A percentile compares a stretch with the other conserved stretches of the same genome.
Conservation (phyloP, 2,329 filamentous ascomycete species). For the Beauveria caledonica region DNA sequence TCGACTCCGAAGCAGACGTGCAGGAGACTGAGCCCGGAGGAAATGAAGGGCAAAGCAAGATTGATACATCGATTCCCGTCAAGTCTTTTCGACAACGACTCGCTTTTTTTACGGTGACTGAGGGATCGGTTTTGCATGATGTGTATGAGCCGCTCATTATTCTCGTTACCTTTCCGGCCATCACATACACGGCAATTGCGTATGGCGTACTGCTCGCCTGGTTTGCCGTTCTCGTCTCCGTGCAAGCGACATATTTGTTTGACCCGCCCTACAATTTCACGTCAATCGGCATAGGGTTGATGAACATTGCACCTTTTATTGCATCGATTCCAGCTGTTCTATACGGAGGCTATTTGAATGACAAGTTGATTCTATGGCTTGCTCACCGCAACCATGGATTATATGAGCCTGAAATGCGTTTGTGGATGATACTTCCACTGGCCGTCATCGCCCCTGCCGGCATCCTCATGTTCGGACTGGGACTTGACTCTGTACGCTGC, state of each 20-base stretch:
- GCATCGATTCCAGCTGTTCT: constrained; percentile 29
- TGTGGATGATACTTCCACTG: constrained; percentile 22
- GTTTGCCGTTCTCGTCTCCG: constrained; percentile 21
- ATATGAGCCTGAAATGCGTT: constrained; percentile 35
- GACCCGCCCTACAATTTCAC: constrained; percentile 24
- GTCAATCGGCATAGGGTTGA: constrained; percentile 18
- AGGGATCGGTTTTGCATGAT: constrained; percentile 10
- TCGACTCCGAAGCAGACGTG: neutral
- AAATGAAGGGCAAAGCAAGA: constrained; percentile 24
- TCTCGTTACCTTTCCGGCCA: constrained; percentile 21
- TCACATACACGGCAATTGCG: constrained; percentile 30
- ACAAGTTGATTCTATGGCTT: constrained; percentile 28
- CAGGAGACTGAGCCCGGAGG: constrained; percentile 9
- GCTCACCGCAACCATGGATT: constrained; percentile 29
- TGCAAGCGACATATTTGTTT: constrained; percentile 18
- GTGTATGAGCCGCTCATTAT: constrained; percentile 14
- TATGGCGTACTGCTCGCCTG: constrained; percentile 30
- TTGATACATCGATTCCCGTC: constrained; percentile 15
- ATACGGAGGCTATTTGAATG: constrained; percentile 29
- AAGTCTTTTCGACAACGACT: constrained; percentile 16
- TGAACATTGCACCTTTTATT: constrained; percentile 24
- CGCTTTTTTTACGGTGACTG: constrained; percentile 16
- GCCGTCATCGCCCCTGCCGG: constrained; percentile 24
- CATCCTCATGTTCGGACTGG: constrained; percentile 28
- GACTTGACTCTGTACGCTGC: constrained; percentile 22